Evolutionary conservation across 257 asterid genomes (phyloP).

Genomic region (Paraleonurus japonicus): DNA sequence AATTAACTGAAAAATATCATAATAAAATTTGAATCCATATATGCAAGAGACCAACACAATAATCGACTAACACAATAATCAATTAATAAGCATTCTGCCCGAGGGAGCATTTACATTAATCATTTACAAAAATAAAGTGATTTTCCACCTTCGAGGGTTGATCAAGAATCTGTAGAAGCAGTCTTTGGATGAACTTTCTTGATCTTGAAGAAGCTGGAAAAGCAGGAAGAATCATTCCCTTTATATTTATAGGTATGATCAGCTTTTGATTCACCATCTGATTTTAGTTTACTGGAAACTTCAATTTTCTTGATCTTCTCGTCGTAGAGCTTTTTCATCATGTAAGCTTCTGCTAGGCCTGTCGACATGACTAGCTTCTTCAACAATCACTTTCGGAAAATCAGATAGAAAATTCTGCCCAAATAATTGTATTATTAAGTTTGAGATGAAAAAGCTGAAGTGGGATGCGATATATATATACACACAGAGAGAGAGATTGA

Average conservation of each 20-base stretch:
- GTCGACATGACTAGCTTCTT: slow-evolving; percentile 33
- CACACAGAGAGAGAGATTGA: neutral
- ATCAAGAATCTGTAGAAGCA: slow-evolving; percentile 2
- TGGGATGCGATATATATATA: neutral
- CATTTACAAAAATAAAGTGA: neutral
- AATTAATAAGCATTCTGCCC: no score
- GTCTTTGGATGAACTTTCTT: slow-evolving; percentile 50
- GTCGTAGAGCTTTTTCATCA: slow-evolving; percentile 37
- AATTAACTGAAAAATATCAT: no score
- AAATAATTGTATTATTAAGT: no score
- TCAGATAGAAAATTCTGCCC: neutral
- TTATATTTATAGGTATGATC: neutral
- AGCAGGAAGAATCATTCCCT: neutral
- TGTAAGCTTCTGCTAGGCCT: slow-evolving; percentile 48
- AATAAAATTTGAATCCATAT: no score
- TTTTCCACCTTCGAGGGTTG: neutral
- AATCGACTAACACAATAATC: no score
- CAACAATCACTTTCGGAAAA: neutral
- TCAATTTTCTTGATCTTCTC: slow-evolving; percentile 54
- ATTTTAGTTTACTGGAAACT: neutral
- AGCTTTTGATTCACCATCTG: neutral
- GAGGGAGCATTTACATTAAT: no score
- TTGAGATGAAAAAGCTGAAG: no score
- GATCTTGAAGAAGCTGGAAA: slow-evolving; percentile 24
- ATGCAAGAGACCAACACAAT: no score